phyloP scores from a whole-genome alignment of 2,329 filamentous ascomycete genomes.

The Fusarium sp. region DNA sequence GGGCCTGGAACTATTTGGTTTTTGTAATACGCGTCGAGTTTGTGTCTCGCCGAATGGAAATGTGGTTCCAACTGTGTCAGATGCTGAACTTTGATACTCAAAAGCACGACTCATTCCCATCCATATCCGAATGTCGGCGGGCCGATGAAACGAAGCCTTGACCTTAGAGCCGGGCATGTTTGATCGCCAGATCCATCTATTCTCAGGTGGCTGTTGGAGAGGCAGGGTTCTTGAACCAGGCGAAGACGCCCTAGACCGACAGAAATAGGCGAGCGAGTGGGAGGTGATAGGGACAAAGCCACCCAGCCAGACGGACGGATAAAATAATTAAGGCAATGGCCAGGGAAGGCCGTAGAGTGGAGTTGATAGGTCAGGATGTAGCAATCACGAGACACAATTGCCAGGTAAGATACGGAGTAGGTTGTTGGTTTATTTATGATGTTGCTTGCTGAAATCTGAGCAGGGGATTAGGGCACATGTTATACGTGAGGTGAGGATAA shows the following conservation, averaged over 20 bases:
- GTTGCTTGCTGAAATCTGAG: neutral
- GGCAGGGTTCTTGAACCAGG: conserved; percentile 15
- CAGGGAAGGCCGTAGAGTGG: conserved; percentile 12
- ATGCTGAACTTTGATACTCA: conserved; percentile 11
- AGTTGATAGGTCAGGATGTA: conserved; percentile 9
- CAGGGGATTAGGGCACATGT: neutral
- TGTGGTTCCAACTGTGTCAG: neutral
- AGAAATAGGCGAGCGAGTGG: conserved; percentile 8
- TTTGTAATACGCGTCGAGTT: neutral
- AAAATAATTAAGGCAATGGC: neutral
- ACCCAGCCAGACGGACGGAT: conserved; percentile 2
- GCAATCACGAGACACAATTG: neutral
- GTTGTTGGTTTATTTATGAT: neutral
- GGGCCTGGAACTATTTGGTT: neutral
- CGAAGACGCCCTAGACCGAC: conserved; percentile 16
- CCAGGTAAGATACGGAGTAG: neutral
- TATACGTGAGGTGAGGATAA: neutral
- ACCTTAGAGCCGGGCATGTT: conserved; percentile 27
- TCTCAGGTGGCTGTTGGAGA: conserved; percentile 34
- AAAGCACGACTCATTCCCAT: conserved; percentile 18
- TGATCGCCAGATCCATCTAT: conserved; percentile 36
- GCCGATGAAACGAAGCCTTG: conserved; percentile 41
- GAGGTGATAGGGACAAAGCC: neutral
- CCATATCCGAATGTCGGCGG: conserved; percentile 24
- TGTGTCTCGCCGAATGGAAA: neutral